Evolutionary conservation across 768 basidiomycete genomes (phyloP).

Genomic region (Tylopilus sp.): DNA sequence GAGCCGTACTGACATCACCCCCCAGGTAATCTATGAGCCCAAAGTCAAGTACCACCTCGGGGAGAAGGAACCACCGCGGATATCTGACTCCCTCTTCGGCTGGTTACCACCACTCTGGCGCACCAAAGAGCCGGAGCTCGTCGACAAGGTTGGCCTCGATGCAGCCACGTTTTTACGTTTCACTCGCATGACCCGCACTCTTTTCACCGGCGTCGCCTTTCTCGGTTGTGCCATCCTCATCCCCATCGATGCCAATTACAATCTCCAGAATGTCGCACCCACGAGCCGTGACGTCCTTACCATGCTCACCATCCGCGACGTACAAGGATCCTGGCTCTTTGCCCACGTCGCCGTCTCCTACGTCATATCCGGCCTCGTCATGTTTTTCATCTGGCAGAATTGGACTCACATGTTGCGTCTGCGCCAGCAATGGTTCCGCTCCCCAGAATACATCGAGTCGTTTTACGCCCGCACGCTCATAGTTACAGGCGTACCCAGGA

Average conservation of each 20-base stretch:
- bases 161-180: slow-evolving; percentile 93
- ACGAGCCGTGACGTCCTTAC: slow-evolving; percentile 59
- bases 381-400: slow-evolving; percentile 67
- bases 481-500: slow-evolving; percentile 74
- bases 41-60: slow-evolving; percentile 89
- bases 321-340: slow-evolving; percentile 68
- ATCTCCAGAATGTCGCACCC: slow-evolving; percentile 57
- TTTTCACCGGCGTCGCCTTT: slow-evolving; percentile 62
- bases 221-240: slow-evolving; percentile 72
- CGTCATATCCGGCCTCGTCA: slow-evolving; percentile 69
- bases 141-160: slow-evolving; percentile 88
- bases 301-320: slow-evolving; percentile 85
- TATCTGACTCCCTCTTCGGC: slow-evolving; percentile 78
- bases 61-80: slow-evolving; percentile 72
- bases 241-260: slow-evolving; percentile 85
- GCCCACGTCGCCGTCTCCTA: slow-evolving; percentile 85
- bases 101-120: slow-evolving; percentile 87
- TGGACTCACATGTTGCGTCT: slow-evolving; percentile 79
- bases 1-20: background rate
- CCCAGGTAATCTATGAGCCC: slow-evolving; percentile 84
- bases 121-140: slow-evolving; percentile 83
- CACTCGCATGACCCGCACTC: slow-evolving; percentile 74
- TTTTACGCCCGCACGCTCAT: slow-evolving; percentile 94
- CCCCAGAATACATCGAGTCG: slow-evolving; percentile 80
- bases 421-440: slow-evolving; percentile 84